Evolutionary conservation across 2,329 filamentous ascomycete species (phyloP).

Genomic region (Xylaria sp.): DNA sequence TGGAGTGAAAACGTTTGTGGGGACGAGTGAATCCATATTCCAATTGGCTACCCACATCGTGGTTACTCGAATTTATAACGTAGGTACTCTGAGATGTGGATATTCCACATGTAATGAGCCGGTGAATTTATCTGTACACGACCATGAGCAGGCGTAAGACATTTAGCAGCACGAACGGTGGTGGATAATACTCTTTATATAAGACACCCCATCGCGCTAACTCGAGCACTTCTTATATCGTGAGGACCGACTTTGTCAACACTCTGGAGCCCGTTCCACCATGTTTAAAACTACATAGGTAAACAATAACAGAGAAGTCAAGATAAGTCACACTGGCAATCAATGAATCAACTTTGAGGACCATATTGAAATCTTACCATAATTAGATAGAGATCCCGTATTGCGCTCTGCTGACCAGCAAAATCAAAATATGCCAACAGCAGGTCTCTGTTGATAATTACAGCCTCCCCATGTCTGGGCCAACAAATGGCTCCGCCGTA

Average conservation of each 20-base stretch:
- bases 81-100: not conserved
- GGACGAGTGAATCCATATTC: not conserved
- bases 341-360: not conserved
- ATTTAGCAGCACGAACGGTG: not conserved
- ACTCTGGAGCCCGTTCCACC: not conserved
- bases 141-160: not conserved
- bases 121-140: not conserved
- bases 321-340: not conserved
- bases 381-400: not conserved
- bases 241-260: not conserved
- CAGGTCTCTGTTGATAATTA: not conserved
- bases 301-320: not conserved
- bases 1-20: slow-evolving; percentile 1
- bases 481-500: not conserved
- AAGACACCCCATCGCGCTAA: not conserved
- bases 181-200: not conserved
- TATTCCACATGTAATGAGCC: slow-evolving; percentile 3
- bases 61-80: not conserved
- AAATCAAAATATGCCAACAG: not conserved
- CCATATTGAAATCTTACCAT: not conserved
- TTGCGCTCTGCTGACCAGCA: not conserved
- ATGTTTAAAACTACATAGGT: not conserved
- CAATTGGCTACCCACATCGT: not conserved
- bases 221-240: not conserved
- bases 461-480: not conserved